These are phyloP conservation scores for Talaromyces sp. DNA, from an alignment of 2,329 filamentous ascomycete species.

Conservation along the genomic window DNA sequence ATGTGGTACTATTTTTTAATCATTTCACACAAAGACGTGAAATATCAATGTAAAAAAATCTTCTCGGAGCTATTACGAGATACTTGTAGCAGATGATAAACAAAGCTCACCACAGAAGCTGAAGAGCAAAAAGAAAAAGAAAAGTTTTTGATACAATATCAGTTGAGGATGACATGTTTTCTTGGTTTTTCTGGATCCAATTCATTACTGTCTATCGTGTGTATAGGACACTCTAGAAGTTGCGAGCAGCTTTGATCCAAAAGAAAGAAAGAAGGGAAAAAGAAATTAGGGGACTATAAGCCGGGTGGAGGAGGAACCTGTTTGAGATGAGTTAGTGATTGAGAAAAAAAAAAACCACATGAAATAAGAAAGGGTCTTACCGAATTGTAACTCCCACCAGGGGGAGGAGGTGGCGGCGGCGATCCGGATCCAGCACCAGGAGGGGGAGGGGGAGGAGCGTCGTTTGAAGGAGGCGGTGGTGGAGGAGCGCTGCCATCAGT, in stretches of 20 bases:
- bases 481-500: slow-evolving; percentile 42
- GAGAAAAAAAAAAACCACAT: not conserved
- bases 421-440: slow-evolving; percentile 56
- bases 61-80: not conserved
- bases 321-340: not conserved
- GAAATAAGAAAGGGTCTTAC: slow-evolving; percentile 44
- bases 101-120: not conserved
- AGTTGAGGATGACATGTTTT: not conserved
- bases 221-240: not conserved
- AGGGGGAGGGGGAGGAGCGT: slow-evolving; percentile 51
- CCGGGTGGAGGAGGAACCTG: slow-evolving; percentile 51
- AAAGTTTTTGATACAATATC: not conserved
- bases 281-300: slow-evolving; percentile 27
- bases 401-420: slow-evolving; percentile 57
- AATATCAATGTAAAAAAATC: not conserved
- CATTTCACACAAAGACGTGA: not conserved
- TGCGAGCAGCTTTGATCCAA: not conserved
- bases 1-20: not conserved
- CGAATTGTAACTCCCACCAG: slow-evolving; percentile 55
- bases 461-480: slow-evolving; percentile 9
- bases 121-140: not conserved
- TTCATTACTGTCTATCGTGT: not conserved
- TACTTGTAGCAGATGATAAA: not conserved
- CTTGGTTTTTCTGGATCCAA: not conserved
- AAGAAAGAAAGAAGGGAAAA: not conserved